Evolutionary conservation across 768 basidiomycete genomes (phyloP), one percentile per base, ranked within the genome.

Genomic region (Lentinula lateritia): DNA sequence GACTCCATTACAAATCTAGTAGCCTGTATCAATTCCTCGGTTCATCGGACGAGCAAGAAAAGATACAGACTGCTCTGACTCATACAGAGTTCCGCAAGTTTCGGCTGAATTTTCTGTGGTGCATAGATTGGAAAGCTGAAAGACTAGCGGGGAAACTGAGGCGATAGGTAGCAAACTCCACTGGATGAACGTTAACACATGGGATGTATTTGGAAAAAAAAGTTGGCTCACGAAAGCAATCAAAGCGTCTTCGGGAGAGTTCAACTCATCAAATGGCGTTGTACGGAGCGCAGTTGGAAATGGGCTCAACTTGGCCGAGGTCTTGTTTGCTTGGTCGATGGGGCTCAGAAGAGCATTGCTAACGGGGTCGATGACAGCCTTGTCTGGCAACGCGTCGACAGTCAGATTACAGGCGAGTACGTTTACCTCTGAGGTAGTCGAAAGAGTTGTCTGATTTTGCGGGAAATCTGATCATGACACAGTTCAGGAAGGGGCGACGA

Each of bases 1-100:
- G 46, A 50, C 20, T 60, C 58, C 58, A 60, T 60, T 6, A 60
- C 48, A 23, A 60, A 60, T 28, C 58, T 60, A 60, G 8, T 20
- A 10, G 28, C 18, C 28, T 6, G 8, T 3, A 23, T 20, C 9
- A 9, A 18, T 23, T 9, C 18, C 8, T 0, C 12, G 42, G 0
- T 9, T 42, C 18, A 2, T 10, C 13, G 20, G 10, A n/a, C 15
- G 13, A 43, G 18, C 42, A 46, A 28, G 18, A 58, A 39, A 48
- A 60, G 12, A 39, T 9, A 60, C 45, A 32, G 7, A 60, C 58
- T 60, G 58, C 13, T 60, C 58, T 50, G 58, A 9, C 18, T 50
- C 58, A 50, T 43, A 58, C 42, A 58, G 15, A 34, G 10, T 43
- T 34, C 45, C 56, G 38, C 56, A 58, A 8, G 4, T 15, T 16